Evolutionary conservation across 345 rosid species (phyloP).

Genomic region (Euphorbia lathyris): DNA sequence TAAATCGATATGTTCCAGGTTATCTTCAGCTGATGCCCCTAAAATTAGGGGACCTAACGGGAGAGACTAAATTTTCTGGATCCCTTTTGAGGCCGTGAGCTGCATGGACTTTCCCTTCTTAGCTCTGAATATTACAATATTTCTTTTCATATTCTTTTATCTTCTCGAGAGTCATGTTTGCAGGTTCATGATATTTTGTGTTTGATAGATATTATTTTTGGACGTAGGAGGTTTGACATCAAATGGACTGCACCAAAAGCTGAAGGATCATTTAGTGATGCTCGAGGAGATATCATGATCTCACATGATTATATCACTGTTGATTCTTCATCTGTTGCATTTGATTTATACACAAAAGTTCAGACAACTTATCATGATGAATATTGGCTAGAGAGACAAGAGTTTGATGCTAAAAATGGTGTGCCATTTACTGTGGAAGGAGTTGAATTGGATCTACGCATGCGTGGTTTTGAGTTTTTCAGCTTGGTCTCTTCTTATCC

Average conservation of each 20-base stretch:
- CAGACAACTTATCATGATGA: slow-evolving; percentile 73
- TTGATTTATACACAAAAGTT: slow-evolving; percentile 73
- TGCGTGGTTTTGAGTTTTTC: slow-evolving; percentile 97
- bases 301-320: slow-evolving; percentile 78
- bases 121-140: neutral
- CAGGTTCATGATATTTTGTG: slow-evolving; percentile 12
- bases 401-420: slow-evolving; percentile 30
- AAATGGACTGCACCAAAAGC: slow-evolving; percentile 98
- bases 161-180: slow-evolving; percentile 2
- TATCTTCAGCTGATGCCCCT: slow-evolving; percentile 59
- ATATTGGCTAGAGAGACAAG: slow-evolving; percentile 43
- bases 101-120: slow-evolving; percentile 22
- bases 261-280: slow-evolving; percentile 92
- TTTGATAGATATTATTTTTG: slow-evolving; percentile 25
- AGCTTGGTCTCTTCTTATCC: slow-evolving; percentile 77
- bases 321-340: slow-evolving; percentile 82
- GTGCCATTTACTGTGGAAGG: slow-evolving; percentile 83
- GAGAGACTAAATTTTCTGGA: slow-evolving; percentile 95
- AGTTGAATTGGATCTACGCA: slow-evolving; percentile 85
- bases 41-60: slow-evolving; percentile 82
- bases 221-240: slow-evolving; percentile 84
- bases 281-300: slow-evolving; percentile 94
- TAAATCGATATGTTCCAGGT: slow-evolving; percentile 70
- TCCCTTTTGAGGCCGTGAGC: slow-evolving; percentile 89
- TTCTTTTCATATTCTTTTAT: slow-evolving; percentile 12